Evolutionary conservation across 768 basidiomycete species (phyloP).

Genomic region (Pleurotus cornucopiae): DNA sequence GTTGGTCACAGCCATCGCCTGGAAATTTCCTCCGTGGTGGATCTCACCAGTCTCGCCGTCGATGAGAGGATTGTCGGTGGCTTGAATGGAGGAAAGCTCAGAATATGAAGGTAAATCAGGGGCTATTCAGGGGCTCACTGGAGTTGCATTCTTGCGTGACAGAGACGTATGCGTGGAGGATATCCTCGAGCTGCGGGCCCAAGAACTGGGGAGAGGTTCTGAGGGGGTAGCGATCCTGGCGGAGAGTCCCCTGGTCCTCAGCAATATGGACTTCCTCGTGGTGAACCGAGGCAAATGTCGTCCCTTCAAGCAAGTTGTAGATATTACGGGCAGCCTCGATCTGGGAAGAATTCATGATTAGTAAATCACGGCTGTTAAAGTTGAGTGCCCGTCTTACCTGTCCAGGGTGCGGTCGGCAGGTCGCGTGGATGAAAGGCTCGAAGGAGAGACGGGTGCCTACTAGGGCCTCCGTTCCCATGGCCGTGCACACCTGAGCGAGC

Average conservation of each 20-base stretch:
- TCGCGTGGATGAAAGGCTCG: conserved; percentile 73
- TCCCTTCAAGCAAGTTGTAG: conserved; percentile 63
- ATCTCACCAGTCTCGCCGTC: conserved; percentile 62
- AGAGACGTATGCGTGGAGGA: conserved; percentile 58
- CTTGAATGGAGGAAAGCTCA: conserved; percentile 25
- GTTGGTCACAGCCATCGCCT: conserved; percentile 81
- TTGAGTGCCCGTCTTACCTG: conserved; percentile 37
- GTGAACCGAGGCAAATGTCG: conserved; percentile 59
- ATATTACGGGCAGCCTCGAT: conserved; percentile 72
- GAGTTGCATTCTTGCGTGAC: conserved; percentile 79
- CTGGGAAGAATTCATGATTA: conserved; percentile 13
- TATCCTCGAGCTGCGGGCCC: conserved; percentile 81
- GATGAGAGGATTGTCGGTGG: conserved; percentile 85
- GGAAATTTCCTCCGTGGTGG: conserved; percentile 88
- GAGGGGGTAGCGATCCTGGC: conserved; percentile 77
- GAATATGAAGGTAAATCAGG: neutral
- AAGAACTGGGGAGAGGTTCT: conserved; percentile 81
- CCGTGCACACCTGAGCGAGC: conserved; percentile 70
- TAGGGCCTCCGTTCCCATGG: conserved; percentile 82
- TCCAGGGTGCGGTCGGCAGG: conserved; percentile 79
- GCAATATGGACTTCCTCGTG: conserved; percentile 71
- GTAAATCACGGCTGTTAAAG: neutral
- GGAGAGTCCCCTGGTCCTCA: conserved; percentile 67
- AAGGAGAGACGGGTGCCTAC: conserved; percentile 68
- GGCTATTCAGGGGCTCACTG: conserved; percentile 38